Conservation (phyloP, 768 basidiomycete genomes). For the Suillus hirtellus region DNA sequence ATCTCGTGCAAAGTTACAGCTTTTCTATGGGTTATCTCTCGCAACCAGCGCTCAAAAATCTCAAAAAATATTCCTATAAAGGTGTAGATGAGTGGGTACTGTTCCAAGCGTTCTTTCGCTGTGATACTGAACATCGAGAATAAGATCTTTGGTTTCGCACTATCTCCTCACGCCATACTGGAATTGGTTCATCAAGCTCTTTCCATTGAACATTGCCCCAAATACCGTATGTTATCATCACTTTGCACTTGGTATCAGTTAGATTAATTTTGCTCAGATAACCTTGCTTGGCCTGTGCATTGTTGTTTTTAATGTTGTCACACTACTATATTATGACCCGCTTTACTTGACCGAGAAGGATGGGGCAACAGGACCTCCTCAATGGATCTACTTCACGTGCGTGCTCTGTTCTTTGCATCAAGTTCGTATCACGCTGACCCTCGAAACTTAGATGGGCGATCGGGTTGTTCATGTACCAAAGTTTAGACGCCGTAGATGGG, state of each 20-base stretch:
- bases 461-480: constrained; percentile 92
- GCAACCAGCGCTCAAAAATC: constrained; percentile 63
- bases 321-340: constrained; percentile 84
- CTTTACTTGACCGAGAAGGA: constrained; percentile 68
- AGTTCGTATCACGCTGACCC: constrained; percentile 2
- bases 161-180: constrained; percentile 85
- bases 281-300: constrained; percentile 83
- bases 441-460: constrained; percentile 66
- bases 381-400: constrained; percentile 91
- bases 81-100: constrained; percentile 72
- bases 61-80: constrained; percentile 78
- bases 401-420: constrained; percentile 27
- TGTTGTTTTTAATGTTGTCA: constrained; percentile 81
- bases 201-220: constrained; percentile 83
- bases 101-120: constrained; percentile 6
- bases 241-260: not conserved
- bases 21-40: constrained; percentile 64
- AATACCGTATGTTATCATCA: constrained; percentile 66
- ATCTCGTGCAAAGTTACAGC: not conserved
- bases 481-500: constrained; percentile 88
- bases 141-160: constrained; percentile 68
- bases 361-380: constrained; percentile 61
- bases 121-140: constrained; percentile 12
- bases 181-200: constrained; percentile 88
- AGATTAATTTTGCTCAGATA: constrained; percentile 57